These are phyloP conservation scores for Gaultheria prostrata DNA, from an alignment of 148 eudicot genomes.

Conservation along the genomic window DNA sequence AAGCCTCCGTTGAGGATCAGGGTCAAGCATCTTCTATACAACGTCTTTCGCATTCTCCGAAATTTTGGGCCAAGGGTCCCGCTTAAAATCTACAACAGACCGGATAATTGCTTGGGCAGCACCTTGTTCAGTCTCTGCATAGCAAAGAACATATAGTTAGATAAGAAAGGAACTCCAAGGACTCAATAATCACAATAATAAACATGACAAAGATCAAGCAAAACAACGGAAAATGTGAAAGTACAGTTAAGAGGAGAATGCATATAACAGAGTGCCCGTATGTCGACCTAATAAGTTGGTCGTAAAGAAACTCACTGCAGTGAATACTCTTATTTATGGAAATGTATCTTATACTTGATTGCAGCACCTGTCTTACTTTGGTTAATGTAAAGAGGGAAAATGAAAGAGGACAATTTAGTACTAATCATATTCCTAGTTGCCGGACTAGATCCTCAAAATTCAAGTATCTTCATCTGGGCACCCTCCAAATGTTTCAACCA, in stretches of 20 bases:
- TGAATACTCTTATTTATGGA: not conserved
- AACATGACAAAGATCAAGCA: not conserved
- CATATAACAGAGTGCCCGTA: not conserved
- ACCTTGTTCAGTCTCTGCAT: constrained; percentile 77
- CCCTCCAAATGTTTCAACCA: not conserved
- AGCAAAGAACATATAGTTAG: not conserved
- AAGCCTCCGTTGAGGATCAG: constrained; percentile 46
- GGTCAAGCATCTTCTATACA: constrained; percentile 58
- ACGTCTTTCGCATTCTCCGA: constrained; percentile 58
- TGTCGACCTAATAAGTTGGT: not conserved
- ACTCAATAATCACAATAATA: not conserved
- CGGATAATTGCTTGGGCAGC: constrained; percentile 59
- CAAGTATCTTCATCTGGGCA: not conserved
- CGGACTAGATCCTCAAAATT: not conserved
- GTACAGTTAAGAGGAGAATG: not conserved
- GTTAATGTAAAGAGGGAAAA: not conserved
- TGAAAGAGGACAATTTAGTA: not conserved
- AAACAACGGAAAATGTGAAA: not conserved
- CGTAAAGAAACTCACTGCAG: not conserved
- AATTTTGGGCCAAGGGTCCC: constrained; percentile 68
- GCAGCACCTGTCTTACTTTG: not conserved
- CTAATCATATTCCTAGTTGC: not conserved
- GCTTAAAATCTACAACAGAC: constrained; percentile 45
- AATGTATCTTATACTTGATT: not conserved
- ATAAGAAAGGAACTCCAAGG: not conserved